Percentiles rank a stretch among this genome's conserved stretches.
phyloP scores from a whole-genome alignment of 768 basidiomycete genomes.

The Suillus weaverae region DNA sequence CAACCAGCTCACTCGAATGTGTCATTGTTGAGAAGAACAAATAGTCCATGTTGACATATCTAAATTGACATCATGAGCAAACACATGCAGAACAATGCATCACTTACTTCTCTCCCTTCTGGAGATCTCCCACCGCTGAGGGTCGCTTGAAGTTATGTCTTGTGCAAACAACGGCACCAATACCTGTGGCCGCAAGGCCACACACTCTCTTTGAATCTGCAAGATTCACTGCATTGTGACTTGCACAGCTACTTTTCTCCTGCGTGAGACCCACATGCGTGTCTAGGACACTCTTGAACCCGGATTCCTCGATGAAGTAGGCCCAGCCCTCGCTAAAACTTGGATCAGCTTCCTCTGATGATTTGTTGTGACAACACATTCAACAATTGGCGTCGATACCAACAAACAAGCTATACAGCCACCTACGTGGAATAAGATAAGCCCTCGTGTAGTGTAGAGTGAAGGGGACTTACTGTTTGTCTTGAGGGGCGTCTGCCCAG shows the following conservation, averaged over 20 bases:
- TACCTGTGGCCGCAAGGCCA: neutral
- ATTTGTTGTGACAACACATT: conserved; percentile 19
- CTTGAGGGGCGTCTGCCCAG: neutral
- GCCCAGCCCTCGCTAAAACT: conserved; percentile 24
- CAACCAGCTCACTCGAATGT: too few species aligned
- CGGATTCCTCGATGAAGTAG: conserved; percentile 25
- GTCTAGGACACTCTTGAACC: conserved; percentile 20
- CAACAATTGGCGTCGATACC: conserved; percentile 30
- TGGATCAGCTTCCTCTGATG: conserved; percentile 17
- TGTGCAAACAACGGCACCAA: neutral
- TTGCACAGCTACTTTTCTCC: conserved; percentile 19
- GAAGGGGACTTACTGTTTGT: neutral
- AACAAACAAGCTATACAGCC: conserved; percentile 21
- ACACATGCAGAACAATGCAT: too few species aligned
- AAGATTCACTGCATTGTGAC: conserved; percentile 10
- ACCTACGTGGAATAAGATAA: conserved; percentile 8
- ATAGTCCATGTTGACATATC: too few species aligned
- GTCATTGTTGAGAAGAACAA: too few species aligned
- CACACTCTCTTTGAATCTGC: neutral
- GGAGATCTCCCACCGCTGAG: conserved; percentile 15
- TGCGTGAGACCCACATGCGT: conserved; percentile 6
- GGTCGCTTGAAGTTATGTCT: conserved; percentile 14
- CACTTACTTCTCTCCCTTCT: too few species aligned
- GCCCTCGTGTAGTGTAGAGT: neutral
- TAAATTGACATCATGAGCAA: too few species aligned